Evolutionary conservation across 352 stramenopile genomes (phyloP).

Genomic region (Albugo laibachii): DNA sequence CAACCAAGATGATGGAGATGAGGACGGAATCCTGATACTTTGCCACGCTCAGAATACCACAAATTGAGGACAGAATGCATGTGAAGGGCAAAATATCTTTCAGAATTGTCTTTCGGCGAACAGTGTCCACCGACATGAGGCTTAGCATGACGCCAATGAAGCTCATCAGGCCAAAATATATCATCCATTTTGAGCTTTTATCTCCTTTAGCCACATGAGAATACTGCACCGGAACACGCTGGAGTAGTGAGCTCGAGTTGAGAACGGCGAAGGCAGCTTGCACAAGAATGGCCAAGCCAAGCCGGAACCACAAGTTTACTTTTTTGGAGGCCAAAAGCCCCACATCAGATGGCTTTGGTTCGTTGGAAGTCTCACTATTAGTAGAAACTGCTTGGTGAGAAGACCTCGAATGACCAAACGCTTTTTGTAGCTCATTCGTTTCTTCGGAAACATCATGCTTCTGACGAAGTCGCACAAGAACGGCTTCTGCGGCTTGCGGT

Average conservation of each 20-base stretch:
- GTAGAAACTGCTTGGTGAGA: too few species aligned
- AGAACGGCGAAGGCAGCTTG: constrained; percentile 50
- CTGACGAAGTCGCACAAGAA: constrained; percentile 44
- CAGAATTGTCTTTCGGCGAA: constrained; percentile 78
- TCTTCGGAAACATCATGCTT: constrained; percentile 71
- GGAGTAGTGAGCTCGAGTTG: constrained; percentile 44
- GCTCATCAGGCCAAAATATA: constrained; percentile 61
- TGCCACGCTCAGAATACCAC: constrained; percentile 30
- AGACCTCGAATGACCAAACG: too few species aligned
- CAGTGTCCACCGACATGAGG: constrained; percentile 57
- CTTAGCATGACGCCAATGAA: constrained; percentile 45
- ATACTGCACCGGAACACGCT: constrained; percentile 36
- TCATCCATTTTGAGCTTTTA: constrained; percentile 55
- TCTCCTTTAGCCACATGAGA: constrained; percentile 14
- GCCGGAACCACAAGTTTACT: constrained; percentile 56
- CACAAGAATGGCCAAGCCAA: constrained; percentile 31
- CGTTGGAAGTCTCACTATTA: too few species aligned
- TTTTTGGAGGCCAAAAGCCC: constrained; percentile 40
- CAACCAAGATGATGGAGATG: constrained; percentile 27
- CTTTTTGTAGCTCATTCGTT: constrained; percentile 28
- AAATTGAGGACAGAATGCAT: constrained; percentile 28
- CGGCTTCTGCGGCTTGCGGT: constrained; percentile 38
- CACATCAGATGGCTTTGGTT: too few species aligned
- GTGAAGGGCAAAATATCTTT: constrained; percentile 70
- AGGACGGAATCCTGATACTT: constrained; percentile 20